phyloP scores from a whole-genome alignment of 495 filamentous ascomycete genomes.

The Cairneyella variabilis region DNA sequence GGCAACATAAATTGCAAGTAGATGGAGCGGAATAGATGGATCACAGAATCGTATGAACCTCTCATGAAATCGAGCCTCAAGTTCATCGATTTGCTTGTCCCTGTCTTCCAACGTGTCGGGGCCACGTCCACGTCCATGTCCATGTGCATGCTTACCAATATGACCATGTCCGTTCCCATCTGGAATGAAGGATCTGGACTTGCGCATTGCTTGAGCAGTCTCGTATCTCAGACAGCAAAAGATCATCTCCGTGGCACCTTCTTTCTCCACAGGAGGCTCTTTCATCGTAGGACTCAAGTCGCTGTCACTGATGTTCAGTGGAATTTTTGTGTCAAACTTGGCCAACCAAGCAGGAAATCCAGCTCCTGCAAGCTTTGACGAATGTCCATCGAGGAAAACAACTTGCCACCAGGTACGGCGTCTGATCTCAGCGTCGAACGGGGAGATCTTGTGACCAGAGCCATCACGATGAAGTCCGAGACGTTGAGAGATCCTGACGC shows the following conservation, averaged over 20 bases:
- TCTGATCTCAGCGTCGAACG: slow-evolving; percentile 59
- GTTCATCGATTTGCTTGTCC: slow-evolving; percentile 41
- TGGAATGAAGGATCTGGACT: slow-evolving; percentile 22
- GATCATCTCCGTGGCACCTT: slow-evolving; percentile 55
- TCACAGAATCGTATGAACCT: slow-evolving; percentile 57
- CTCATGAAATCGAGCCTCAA: slow-evolving; percentile 38
- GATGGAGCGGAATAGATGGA: slow-evolving; percentile 56
- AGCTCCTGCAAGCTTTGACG: slow-evolving; percentile 59
- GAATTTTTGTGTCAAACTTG: slow-evolving; percentile 39
- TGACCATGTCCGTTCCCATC: no score
- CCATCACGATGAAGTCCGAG: slow-evolving; percentile 51
- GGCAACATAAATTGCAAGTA: slow-evolving; percentile 45
- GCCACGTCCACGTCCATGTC: no score
- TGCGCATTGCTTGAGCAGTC: slow-evolving; percentile 43
- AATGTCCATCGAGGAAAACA: slow-evolving; percentile 48
- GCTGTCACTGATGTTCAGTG: slow-evolving; percentile 39
- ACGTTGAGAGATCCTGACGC: slow-evolving; percentile 39
- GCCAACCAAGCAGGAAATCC: slow-evolving; percentile 43
- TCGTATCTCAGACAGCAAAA: slow-evolving; percentile 51
- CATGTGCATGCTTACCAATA: no score
- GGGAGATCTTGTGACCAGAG: slow-evolving; percentile 43
- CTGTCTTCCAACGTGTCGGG: slow-evolving; percentile 46
- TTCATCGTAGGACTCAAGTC: slow-evolving; percentile 40
- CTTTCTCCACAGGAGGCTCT: slow-evolving; percentile 36
- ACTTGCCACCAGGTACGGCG: slow-evolving; percentile 62